phyloP scores from a whole-genome alignment of 352 stramenopile species.

The Pythium aphanidermatum region DNA sequence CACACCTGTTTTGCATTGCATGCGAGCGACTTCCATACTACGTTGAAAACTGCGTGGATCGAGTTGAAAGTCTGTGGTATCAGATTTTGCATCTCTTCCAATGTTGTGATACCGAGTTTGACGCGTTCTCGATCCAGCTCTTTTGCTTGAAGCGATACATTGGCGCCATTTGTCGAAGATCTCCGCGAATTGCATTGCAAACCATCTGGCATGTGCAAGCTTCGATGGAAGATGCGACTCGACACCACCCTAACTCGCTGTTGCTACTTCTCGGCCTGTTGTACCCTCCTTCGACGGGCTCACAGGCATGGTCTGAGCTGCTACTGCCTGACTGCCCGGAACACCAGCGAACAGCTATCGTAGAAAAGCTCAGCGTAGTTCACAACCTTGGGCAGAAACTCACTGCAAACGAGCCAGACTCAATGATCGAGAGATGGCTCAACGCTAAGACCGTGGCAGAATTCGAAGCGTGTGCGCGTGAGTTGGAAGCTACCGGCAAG shows the following conservation, averaged over 20 bases:
- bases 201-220: slow-evolving; percentile 80
- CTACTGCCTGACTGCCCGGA: slow-evolving; percentile 52
- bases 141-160: slow-evolving; percentile 68
- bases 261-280: slow-evolving; percentile 56
- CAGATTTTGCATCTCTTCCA: slow-evolving; percentile 75
- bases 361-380: slow-evolving; percentile 31
- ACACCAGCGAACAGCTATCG: slow-evolving; percentile 43
- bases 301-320: slow-evolving; percentile 53
- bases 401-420: slow-evolving; percentile 40
- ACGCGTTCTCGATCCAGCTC: slow-evolving; percentile 40
- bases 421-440: slow-evolving; percentile 54
- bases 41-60: slow-evolving; percentile 65
- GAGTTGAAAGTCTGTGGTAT: slow-evolving; percentile 74
- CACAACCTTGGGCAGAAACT: slow-evolving; percentile 32
- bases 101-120: slow-evolving; percentile 51
- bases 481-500: slow-evolving; percentile 36
- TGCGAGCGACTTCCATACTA: slow-evolving; percentile 69
- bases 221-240: slow-evolving; percentile 42
- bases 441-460: slow-evolving; percentile 39
- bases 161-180: slow-evolving; percentile 60
- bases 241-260: slow-evolving; percentile 55
- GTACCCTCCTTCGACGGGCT: slow-evolving; percentile 29
- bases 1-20: slow-evolving; percentile 53
- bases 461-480: slow-evolving; percentile 43
- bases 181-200: slow-evolving; percentile 62